Percentiles rank a stretch among this genome's conserved stretches.
These are phyloP conservation scores for Phytophthora tentaculata DNA, from an alignment of 352 stramenopile species.

Conservation along the genomic window DNA sequence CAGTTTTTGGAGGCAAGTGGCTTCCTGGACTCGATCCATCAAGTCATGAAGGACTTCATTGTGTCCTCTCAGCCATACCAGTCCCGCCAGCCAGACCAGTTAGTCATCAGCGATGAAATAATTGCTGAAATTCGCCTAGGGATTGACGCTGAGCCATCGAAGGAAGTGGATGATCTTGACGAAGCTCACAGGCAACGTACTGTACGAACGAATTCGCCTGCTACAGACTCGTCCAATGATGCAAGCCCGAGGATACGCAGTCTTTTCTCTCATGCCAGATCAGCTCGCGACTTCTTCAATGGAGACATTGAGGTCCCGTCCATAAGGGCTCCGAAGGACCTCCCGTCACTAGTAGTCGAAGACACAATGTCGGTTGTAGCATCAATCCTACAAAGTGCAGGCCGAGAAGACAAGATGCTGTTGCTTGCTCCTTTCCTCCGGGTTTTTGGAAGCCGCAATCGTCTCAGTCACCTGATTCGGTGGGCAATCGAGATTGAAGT, in stretches of 20 bases:
- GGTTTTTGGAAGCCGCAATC: slow-evolving; percentile 65
- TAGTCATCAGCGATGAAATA: slow-evolving; percentile 77
- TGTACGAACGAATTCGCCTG: slow-evolving; percentile 20
- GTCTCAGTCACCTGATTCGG: slow-evolving; percentile 64
- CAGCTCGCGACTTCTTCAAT: slow-evolving; percentile 51
- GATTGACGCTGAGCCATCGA: slow-evolving; percentile 33
- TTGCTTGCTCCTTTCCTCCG: slow-evolving; percentile 68
- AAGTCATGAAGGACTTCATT: slow-evolving; percentile 77
- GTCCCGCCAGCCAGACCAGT: slow-evolving; percentile 30
- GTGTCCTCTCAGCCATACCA: slow-evolving; percentile 42
- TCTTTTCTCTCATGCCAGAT: slow-evolving; percentile 50
- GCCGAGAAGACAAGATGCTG: slow-evolving; percentile 80
- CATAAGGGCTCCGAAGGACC: slow-evolving; percentile 40
- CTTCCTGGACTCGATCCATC: slow-evolving; percentile 83
- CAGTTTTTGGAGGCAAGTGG: slow-evolving; percentile 78
- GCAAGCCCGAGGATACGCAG: slow-evolving; percentile 41
- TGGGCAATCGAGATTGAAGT: slow-evolving; percentile 86
- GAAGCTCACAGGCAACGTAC: slow-evolving; percentile 38
- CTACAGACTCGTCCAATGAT: slow-evolving; percentile 9
- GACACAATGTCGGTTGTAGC: slow-evolving; percentile 78
- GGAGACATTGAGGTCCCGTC: slow-evolving; percentile 38
- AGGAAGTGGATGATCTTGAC: slow-evolving; percentile 31
- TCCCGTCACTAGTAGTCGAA: slow-evolving; percentile 64
- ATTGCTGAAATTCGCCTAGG: slow-evolving; percentile 70
- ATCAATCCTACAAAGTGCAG: slow-evolving; percentile 78